These are phyloP conservation scores for Flaveria ramosissima DNA, from an alignment of 129 eudicot genomes.

Conservation along the genomic window DNA sequence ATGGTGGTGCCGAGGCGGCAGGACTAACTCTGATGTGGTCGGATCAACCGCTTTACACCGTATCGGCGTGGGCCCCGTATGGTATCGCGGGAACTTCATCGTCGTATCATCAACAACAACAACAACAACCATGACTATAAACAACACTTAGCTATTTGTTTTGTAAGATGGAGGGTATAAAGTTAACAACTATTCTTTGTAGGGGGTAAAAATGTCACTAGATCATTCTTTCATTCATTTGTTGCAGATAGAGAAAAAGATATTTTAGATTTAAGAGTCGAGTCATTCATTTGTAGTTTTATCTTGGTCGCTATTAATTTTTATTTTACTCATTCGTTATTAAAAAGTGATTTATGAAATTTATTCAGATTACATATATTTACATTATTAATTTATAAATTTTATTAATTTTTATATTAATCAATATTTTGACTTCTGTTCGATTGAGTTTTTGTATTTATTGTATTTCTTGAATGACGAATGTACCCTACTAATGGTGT, in stretches of 20 bases:
- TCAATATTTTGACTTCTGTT: not conserved
- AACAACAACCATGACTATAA: slow-evolving; percentile 16
- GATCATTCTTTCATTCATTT: slow-evolving; percentile 82
- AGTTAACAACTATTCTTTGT: slow-evolving; percentile 62
- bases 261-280: slow-evolving; percentile 20
- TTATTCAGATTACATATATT: not conserved
- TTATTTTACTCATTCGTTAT: not conserved
- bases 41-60: slow-evolving; percentile 84
- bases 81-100: slow-evolving; percentile 59
- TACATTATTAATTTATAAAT: not conserved
- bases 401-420: too few relatives aligned
- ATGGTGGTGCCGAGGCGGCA: slow-evolving; percentile 31
- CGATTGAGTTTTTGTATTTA: too few relatives aligned
- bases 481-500: too few relatives aligned
- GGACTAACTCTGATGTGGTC: slow-evolving; percentile 66
- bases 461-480: too few relatives aligned
- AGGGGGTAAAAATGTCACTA: slow-evolving; percentile 50
- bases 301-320: not conserved
- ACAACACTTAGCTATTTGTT: slow-evolving; percentile 10
- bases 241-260: slow-evolving; percentile 60
- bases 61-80: slow-evolving; percentile 73
- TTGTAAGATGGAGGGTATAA: slow-evolving; percentile 32
- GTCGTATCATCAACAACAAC: slow-evolving; percentile 37
- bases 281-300: not conserved
- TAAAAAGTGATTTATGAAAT: not conserved